phyloP scores from a whole-genome alignment of 352 stramenopile species.

The Globisporangium orthogonon region DNA sequence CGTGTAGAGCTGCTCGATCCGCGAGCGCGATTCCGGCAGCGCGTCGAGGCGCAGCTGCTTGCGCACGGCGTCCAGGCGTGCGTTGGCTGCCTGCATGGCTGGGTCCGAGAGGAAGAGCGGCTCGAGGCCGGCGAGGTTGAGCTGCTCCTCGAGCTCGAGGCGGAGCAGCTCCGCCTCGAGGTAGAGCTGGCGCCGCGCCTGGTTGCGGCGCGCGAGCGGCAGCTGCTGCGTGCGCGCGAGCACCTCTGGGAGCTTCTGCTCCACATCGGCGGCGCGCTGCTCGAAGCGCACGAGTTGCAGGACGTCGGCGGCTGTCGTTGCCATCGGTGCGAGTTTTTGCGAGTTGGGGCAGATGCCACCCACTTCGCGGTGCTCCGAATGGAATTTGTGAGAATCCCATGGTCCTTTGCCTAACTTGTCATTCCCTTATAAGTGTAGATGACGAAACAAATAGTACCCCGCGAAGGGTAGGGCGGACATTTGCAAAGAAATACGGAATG shows the following conservation, averaged over 20 bases:
- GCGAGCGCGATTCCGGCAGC: slow-evolving; percentile 28
- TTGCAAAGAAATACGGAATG: too few species aligned
- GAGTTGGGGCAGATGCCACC: too few species aligned
- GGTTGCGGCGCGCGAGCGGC: slow-evolving; percentile 70
- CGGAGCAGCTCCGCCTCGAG: slow-evolving; percentile 65
- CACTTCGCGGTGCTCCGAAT: too few species aligned
- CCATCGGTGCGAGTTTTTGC: not conserved
- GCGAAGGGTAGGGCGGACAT: too few species aligned
- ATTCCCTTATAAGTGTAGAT: too few species aligned
- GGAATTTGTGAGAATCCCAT: too few species aligned
- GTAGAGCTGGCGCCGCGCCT: slow-evolving; percentile 60
- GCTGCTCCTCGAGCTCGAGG: slow-evolving; percentile 71
- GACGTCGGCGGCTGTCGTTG: slow-evolving; percentile 40
- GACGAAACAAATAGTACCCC: too few species aligned
- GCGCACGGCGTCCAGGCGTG: slow-evolving; percentile 54
- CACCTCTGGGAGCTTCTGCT: slow-evolving; percentile 35
- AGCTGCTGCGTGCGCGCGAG: slow-evolving; percentile 28
- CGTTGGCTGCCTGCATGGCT: slow-evolving; percentile 42
- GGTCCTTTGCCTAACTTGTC: too few species aligned
- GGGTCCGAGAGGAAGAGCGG: slow-evolving; percentile 39
- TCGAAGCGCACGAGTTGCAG: slow-evolving; percentile 50
- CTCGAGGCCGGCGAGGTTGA: slow-evolving; percentile 64
- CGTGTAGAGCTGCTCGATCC: slow-evolving; percentile 58
- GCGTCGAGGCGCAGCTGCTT: slow-evolving; percentile 60
- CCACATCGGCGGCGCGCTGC: slow-evolving; percentile 45